phyloP scores from a whole-genome alignment of 768 basidiomycete species.

The Russula lepida region DNA sequence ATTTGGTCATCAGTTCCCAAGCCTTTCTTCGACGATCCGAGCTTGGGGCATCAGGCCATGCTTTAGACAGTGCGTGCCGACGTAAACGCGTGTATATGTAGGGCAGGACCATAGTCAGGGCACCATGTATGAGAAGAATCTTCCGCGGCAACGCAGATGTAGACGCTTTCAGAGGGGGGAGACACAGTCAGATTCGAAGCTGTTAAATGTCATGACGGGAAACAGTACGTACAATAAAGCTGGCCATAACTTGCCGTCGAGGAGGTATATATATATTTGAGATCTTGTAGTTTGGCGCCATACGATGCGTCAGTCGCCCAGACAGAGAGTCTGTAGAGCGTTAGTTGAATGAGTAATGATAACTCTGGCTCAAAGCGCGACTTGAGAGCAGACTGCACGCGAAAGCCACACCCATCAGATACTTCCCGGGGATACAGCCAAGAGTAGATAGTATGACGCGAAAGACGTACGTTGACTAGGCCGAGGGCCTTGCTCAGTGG shows the following conservation, averaged over 20 bases:
- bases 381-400: constrained; percentile 45
- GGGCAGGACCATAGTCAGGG: constrained; percentile 65
- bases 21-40: constrained; percentile 63
- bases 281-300: constrained; percentile 74
- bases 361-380: constrained; percentile 69
- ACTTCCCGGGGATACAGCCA: not conserved
- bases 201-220: not conserved
- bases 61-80: constrained; percentile 63
- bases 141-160: constrained; percentile 45
- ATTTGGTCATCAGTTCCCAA: constrained; percentile 58
- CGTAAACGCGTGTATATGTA: constrained; percentile 74
- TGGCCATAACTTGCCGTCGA: not conserved
- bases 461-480: constrained; percentile 46
- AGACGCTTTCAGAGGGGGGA: constrained; percentile 37
- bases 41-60: constrained; percentile 89
- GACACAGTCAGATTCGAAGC: constrained; percentile 4
- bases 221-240: constrained; percentile 17
- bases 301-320: constrained; percentile 79
- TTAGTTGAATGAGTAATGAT: constrained; percentile 54
- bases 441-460: constrained; percentile 22
- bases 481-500: constrained; percentile 70
- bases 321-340: constrained; percentile 73
- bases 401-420: not conserved
- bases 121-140: constrained; percentile 56
- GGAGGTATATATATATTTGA: constrained; percentile 55